Base-by-base conservation (phyloP, 2,329 filamentous ascomycete genomes). In the Pyricularia sp. region DNA sequence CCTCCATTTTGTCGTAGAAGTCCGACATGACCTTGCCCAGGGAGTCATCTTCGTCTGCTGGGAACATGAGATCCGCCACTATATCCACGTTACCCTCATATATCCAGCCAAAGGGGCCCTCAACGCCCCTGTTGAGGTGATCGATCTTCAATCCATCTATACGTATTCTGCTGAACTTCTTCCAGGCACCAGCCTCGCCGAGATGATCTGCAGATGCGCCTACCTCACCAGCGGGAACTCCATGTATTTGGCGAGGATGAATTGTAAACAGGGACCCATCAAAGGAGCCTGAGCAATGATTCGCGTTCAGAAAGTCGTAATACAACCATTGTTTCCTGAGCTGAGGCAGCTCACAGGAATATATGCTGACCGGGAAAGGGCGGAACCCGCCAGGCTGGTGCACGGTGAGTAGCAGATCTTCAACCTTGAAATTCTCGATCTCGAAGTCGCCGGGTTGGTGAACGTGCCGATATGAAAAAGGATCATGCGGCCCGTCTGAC, bases 231-330 rank as follows among this genome's bases (percentile, higher is more conserved):
- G 89, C 86, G 0, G 88, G 86, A 64, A 89, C 86, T 57, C 90
- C 88, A 72, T 97, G 93, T 5, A 90, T 88, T 75, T 97, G 94
- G 22, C 92, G 86, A 4, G 93, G 94, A 74, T 99, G 94, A 61
- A 99, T 96, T 0, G 93, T 97, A 75, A 99, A 99, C 2, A 99
- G 82, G 0, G 94, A 97, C 65, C 94, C 91, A 72, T 99, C 94
- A 70, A 90, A 96, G 0, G 92, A 94, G 1, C 94, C 94, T 13
- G 91, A 96, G 85, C 97, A 96, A 75, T 94, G 93, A 72, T 91
- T 97, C 22, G 94, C 94, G 0, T 90, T 94, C 31, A 99, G 78
- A 70, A 99, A 96, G 75, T 99, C 94, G 78, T 99, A 99, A 75
- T 97, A 97, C 0, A 99, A 82, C 90, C 92, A 99, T 72, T 96